Evolutionary conservation across 2,329 filamentous ascomycete genomes (phyloP), one percentile per base, ranked within the genome.

Genomic region (Colletotrichum tanaceti): DNA sequence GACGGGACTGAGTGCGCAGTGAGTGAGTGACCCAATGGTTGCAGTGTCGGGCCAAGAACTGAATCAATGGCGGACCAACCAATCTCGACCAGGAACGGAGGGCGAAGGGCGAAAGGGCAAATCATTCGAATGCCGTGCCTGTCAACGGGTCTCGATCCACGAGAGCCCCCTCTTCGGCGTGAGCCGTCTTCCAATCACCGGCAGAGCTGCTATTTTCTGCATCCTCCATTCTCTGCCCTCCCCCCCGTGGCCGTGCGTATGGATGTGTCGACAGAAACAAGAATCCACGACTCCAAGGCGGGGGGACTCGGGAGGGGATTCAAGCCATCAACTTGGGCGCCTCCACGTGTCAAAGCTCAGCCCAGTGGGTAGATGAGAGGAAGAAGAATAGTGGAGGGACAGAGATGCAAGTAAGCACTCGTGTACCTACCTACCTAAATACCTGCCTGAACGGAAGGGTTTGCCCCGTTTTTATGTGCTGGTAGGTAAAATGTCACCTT

Each of bases 331-430:
- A 68, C 65, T 68, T 58, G 54, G 39, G 54, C 54, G 54, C 54
- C 54, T 68, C 65, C 65, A 68, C 65, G 65, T 68, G 65, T 68
- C 65, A 38, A 38, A 59, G 58, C 58, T 60, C 58, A 60, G 58
- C 35, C 35, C 46, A 50, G 57, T 58, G 43, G 57, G 57, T 9
- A 38, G 55, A 10, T 10, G 28, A 47, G 28, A 47, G n/a, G 39
- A 14, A 20, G 4, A 14, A 6, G 11, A 35, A 16, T 18, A 58
- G 61, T 55, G 65, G 49, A 65, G 61, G 62, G 44, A 49, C 16
- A 13, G 32, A n/a, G 55, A 53, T 65, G 62, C 49, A 57, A 58
- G 59, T 63, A 58, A 57, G 58, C 58, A 44, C 44, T 44, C 28
- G n/a, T 47, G 20, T 13, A 22, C n/a, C n/a, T n/a, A n/a, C n/a